Evolutionary conservation across 805 yeast genomes (phyloP), one percentile per base, ranked within the genome.

Genomic region (Lachancea quebecensis): DNA sequence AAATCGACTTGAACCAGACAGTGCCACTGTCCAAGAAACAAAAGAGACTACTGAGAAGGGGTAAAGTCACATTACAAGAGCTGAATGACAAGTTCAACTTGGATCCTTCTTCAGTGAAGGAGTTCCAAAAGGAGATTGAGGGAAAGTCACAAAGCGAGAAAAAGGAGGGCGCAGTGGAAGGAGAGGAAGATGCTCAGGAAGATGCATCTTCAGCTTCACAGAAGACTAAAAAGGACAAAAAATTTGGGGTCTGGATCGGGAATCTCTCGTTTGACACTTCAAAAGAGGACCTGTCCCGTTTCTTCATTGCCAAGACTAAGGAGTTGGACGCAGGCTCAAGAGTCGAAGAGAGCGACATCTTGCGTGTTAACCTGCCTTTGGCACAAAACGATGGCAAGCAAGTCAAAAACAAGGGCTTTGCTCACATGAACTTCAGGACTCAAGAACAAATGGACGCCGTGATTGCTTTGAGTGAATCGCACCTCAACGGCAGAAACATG

Each of bases 11-110:
- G 44, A 67, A 70, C 18, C 84, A 79, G 39, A 80, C 87, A 5
- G 77, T 84, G 11, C 97, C 99, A 1, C 70, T 90, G 41, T 89
- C 96, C 10, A 90, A 87, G 65, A 91, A 93, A 64, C 96, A 91
- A 65, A 83, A 84, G 57, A 83, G 98, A 68, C 69, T 81, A 53
- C 67, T 85, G 53, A 91, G 93, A 66, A 87, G 82, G 52, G 89
- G 89, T 49, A 80, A 85, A 57, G 58, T 75, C 28, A 77, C 84
- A 39, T 54, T 79, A 38, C 82, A 78, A 40, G 81, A 79, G 55
- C 58, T 81, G 16, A 71, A 73, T 48, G 58, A 64, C 6, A 64
- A 67, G 41, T 69, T 65, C 49, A 67, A 66, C 52, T 61, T 64
- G 35, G 69, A 70, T 40, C 62, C 70, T 31, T 58, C 62, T 16